These are phyloP conservation scores for Gymnopilus junonius DNA, from an alignment of 768 basidiomycete species.

Conservation along the genomic window DNA sequence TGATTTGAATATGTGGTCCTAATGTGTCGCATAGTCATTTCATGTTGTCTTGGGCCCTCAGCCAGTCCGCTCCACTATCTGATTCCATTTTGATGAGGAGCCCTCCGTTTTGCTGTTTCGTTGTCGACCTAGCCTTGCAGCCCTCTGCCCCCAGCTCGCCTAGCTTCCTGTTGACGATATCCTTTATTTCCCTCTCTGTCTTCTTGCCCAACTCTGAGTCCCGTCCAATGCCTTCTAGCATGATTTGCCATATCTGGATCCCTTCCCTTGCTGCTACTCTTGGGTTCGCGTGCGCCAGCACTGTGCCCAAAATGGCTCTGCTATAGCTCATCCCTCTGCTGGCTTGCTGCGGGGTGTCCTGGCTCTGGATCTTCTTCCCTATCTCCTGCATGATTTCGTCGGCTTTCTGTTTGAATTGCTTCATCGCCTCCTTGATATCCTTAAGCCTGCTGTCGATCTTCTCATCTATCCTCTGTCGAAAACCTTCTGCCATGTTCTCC, in stretches of 20 bases:
- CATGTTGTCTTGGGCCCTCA: background rate
- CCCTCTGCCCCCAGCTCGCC: background rate
- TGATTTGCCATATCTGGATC: background rate
- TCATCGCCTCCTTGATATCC: too few species aligned
- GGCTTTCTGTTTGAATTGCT: too few species aligned
- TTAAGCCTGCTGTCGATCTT: too few species aligned
- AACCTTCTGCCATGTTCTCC: too few species aligned
- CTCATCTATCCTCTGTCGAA: too few species aligned
- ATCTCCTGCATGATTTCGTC: too few species aligned
- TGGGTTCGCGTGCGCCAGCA: background rate
- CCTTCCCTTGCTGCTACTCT: background rate
- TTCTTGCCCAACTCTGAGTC: background rate
- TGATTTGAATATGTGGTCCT: background rate
- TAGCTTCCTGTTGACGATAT: background rate
- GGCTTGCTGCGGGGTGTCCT: too few species aligned
- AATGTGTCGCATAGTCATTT: background rate
- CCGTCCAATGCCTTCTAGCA: background rate
- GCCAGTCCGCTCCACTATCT: slow-evolving; percentile 5
- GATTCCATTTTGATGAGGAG: slow-evolving; percentile 3
- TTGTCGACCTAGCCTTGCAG: background rate
- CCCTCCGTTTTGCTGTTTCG: background rate
- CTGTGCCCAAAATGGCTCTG: background rate
- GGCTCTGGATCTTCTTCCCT: too few species aligned
- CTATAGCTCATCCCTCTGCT: background rate
- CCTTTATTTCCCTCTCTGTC: background rate